phyloP scores from a whole-genome alignment of 805 yeast species.

The Lipomyces yamanashiensis region DNA sequence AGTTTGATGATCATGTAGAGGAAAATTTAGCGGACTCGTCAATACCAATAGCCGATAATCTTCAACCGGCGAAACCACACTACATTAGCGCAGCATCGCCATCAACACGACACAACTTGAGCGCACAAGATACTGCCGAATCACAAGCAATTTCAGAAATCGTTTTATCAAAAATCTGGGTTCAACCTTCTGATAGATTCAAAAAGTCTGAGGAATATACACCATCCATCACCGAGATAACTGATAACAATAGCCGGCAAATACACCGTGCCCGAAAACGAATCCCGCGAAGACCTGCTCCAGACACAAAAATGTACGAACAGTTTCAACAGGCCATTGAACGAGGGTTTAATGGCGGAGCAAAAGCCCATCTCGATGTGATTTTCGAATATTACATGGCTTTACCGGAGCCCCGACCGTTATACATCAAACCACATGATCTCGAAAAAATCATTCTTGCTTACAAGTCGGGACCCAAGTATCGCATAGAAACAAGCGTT shows the following conservation, averaged over 20 bases:
- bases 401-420: constrained; percentile 47
- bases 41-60: too few relatives aligned
- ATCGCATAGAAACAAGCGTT: constrained; percentile 15
- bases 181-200: neutral
- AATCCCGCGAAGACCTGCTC: neutral
- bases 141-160: neutral
- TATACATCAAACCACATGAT: constrained; percentile 42
- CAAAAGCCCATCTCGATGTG: constrained; percentile 2
- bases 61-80: too few relatives aligned
- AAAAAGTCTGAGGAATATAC: neutral
- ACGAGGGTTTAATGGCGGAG: neutral
- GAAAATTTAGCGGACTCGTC: too few relatives aligned
- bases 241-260: neutral
- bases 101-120: neutral
- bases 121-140: neutral
- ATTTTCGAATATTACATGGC: constrained; percentile 38
- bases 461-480: constrained; percentile 9
- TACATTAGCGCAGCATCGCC: neutral
- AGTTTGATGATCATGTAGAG: too few relatives aligned
- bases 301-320: neutral
- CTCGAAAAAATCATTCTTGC: constrained; percentile 44
- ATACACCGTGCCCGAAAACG: neutral
- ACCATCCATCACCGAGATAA: neutral
- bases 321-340: neutral
- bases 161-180: neutral